Evolutionary conservation across 108 stramenopile species (phyloP), one percentile per base, ranked within the genome.

Genomic region (Chaetoceros muelleri): DNA sequence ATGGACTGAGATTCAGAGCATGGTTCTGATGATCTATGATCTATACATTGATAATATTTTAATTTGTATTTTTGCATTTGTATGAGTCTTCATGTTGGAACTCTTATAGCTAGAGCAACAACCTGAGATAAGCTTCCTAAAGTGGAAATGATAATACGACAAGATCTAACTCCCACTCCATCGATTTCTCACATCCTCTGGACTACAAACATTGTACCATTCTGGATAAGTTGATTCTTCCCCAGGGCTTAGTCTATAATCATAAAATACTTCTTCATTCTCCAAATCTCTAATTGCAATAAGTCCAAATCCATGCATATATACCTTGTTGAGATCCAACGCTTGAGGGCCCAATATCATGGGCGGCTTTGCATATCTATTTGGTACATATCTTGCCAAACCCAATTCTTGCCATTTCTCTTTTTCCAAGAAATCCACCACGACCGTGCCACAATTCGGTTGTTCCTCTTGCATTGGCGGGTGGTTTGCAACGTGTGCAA

Each of bases 261-360:
- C 86, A 62, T 85, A 87, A 57, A 87, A 84, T 13, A 92, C 18
- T 71, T 92, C 90, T 64, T 92, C 85, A 58, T 92, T 77, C 34
- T 64, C 64, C 2, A 92, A 50, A 73, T 84, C 84, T 20, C 82
- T 53, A 30, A 67, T 61, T 20, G 79, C 58, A 3, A 84, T 47
- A 50, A 92, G 58, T n/a, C 78, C 67, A 76, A 92, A 61, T 1
- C 85, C 78, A 58, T 87, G 85, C 90, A 92, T 92, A 1, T 71
- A 60, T 24, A 85, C 62, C 26, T 65, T 61, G 22, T 85, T 78
- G 5, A 60, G 57, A 16, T 83, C 78, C 50, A 73, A 72, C 30
- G 70, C 55, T 49, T 64, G 65, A 16, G 66, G 28, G 19, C 60
- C 67, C 18, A 67, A 27, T 10, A 67, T 58, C 53, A 72, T 51